Base-by-base conservation (phyloP, 257 asterid species). In the Gentiana straminea region DNA sequence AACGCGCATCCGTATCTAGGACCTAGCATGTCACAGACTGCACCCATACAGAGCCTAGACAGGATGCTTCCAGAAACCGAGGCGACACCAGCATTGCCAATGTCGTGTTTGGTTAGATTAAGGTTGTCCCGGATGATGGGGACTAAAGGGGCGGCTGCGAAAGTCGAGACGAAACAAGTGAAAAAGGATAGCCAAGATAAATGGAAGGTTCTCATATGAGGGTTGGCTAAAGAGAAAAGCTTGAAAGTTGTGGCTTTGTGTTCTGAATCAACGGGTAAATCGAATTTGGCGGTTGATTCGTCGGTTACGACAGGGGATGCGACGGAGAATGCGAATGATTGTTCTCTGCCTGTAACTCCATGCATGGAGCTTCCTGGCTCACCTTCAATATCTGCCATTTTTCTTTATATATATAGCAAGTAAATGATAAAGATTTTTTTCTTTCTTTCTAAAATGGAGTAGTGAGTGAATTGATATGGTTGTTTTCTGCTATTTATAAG, bases 331-430 rank as follows among this genome's bases (percentile, higher is more conserved):
- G 75, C 70, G 50, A 65, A 69, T 13, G 75, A 80, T 1, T 82
- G 82, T 47, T 84, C 94, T 57, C 79, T 66, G 34, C 86, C 89
- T 0, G 94, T 84, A 0, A 81, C 89, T 46, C 94, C 89, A 57
- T 84, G 94, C 94, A 84, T 74, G 35, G 94, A 84, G 36, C 79
- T 64, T 1, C 79, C 89, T 0, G 91, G 67, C 7, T 70, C 57
- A 1, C 64, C 64, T 69, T 59, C 73, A 33, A 62, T 50, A 15
- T 3, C 67, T 1, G 52, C 72, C 75, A 73, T 71, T 47, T 46
- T 54, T 15, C n/a, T 12, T 13, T 24, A 24, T 24, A 5, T 24
- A 24, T 24, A 5, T 8, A 41, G 46, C 4, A 41, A 41, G 9
- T 7, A 41, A 5, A 41, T 41, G 46, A 10, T 24, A 41, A 10